Conservation (phyloP, 352 stramenopile species). For the Saprolegnia diclina region DNA sequence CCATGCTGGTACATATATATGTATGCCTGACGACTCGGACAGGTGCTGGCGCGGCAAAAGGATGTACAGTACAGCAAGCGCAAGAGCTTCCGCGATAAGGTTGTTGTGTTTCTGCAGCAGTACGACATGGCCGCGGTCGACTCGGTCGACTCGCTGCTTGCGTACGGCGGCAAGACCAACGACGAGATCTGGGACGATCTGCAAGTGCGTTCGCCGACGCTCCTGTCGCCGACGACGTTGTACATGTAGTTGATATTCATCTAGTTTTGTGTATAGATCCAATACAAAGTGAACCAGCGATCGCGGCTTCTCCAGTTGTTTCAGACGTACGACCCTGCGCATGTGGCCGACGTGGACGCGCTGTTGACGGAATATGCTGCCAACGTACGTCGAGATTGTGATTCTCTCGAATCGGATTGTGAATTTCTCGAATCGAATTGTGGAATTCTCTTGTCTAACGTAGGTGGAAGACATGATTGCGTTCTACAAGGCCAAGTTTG, state of each 20-base stretch:
- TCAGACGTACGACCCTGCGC: slow-evolving; percentile 13
- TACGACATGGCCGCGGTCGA: slow-evolving; percentile 20
- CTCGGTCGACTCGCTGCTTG: slow-evolving; percentile 1
- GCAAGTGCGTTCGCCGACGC: slow-evolving; percentile 3
- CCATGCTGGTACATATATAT: background rate
- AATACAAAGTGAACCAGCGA: slow-evolving; percentile 24
- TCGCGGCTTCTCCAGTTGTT: slow-evolving; percentile 22
- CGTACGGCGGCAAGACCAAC: slow-evolving; percentile 22
- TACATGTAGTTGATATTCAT: background rate
- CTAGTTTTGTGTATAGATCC: background rate
- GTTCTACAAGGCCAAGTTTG: slow-evolving; percentile 15
- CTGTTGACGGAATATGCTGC: slow-evolving; percentile 10
- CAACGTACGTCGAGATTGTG: no score
- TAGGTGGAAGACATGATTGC: slow-evolving; percentile 23
- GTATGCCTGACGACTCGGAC: background rate
- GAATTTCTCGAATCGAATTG: no score
- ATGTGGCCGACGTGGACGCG: background rate
- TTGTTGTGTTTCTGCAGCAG: slow-evolving; percentile 13
- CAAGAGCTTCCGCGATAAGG: slow-evolving; percentile 13
- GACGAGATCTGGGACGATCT: slow-evolving; percentile 24
- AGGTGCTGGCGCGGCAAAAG: slow-evolving; percentile 14
- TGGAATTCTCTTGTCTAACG: no score
- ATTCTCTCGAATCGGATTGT: no score
- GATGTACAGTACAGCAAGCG: background rate
- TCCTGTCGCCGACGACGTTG: background rate